phyloP scores from a whole-genome alignment of 2,329 filamentous ascomycete species.

The Hymenoscyphus repandus region DNA sequence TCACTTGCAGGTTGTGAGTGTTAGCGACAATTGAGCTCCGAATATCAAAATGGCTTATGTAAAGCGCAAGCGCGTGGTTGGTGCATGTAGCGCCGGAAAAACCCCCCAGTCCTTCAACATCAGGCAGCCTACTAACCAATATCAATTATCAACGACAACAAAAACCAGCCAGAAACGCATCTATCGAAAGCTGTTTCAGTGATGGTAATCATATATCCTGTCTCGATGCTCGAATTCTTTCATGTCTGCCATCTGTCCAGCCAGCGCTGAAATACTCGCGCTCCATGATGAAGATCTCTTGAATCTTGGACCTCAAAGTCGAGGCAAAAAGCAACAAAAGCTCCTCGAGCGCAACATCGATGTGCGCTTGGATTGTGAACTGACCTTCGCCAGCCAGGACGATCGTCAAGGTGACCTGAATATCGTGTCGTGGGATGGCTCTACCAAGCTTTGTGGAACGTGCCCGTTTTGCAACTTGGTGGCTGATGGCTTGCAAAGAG shows the following conservation, averaged over 20 bases:
- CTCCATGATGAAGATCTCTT: conserved; percentile 1
- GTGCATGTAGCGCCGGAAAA: no score
- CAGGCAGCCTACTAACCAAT: no score
- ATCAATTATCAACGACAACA: no score
- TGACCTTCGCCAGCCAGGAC: not conserved
- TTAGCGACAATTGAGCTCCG: no score
- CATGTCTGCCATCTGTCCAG: conserved; percentile 2
- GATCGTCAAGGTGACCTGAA: not conserved
- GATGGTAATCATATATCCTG: not conserved
- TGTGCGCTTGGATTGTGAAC: not conserved
- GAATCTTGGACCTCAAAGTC: not conserved
- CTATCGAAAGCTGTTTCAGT: no score
- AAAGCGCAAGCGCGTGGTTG: no score
- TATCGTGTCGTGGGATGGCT: not conserved
- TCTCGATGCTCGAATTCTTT: not conserved
- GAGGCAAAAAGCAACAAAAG: not conserved
- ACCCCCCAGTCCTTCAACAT: no score
- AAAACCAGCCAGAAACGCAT: no score
- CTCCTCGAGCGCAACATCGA: not conserved
- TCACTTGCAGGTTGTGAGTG: no score
- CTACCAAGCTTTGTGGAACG: not conserved
- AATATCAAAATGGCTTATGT: no score
- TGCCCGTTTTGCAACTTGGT: conserved; percentile 3
- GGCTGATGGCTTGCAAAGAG: not conserved
- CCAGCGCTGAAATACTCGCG: not conserved